Percentiles rank a stretch among this genome's conserved stretches.
These are phyloP conservation scores for Solanum hybrid DNA, from an alignment of 305 asterid species.

Conservation along the genomic window DNA sequence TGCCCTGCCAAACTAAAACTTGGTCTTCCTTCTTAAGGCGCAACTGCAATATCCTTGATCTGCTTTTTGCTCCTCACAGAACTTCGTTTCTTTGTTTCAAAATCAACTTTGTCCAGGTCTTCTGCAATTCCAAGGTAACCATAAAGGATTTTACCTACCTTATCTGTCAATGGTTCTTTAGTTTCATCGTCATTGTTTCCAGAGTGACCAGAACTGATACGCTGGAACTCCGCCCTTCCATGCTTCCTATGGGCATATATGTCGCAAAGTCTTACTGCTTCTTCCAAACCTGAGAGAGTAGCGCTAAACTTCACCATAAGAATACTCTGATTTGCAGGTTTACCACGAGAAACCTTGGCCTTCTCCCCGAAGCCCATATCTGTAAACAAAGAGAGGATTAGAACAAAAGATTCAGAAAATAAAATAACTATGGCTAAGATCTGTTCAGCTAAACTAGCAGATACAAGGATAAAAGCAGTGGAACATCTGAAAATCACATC, in stretches of 20 bases:
- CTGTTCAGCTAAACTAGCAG: neutral
- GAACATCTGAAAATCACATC: neutral
- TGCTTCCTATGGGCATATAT: conserved; percentile 27
- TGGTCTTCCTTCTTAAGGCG: conserved; percentile 11
- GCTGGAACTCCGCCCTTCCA: conserved; percentile 36
- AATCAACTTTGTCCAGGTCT: conserved; percentile 55
- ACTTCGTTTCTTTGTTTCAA: conserved; percentile 45
- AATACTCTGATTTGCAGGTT: conserved; percentile 53
- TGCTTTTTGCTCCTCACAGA: conserved; percentile 50
- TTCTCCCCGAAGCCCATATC: conserved; percentile 47
- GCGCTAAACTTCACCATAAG: conserved; percentile 48
- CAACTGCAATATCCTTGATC: conserved; percentile 34
- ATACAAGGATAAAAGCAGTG: neutral
- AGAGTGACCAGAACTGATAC: conserved; percentile 9
- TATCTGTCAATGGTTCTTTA: conserved; percentile 9
- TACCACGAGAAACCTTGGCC: conserved; percentile 45
- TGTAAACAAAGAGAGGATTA: conserved; percentile 9
- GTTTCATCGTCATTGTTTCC: conserved; percentile 13
- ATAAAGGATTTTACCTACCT: conserved; percentile 27
- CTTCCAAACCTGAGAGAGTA: conserved; percentile 53
- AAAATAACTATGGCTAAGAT: neutral
- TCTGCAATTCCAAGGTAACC: conserved; percentile 52
- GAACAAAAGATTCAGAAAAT: neutral
- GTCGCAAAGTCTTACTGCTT: conserved; percentile 46
- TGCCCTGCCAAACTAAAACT: neutral